phyloP scores from a whole-genome alignment of 805 yeast species.

The Yarrowia sp. region DNA sequence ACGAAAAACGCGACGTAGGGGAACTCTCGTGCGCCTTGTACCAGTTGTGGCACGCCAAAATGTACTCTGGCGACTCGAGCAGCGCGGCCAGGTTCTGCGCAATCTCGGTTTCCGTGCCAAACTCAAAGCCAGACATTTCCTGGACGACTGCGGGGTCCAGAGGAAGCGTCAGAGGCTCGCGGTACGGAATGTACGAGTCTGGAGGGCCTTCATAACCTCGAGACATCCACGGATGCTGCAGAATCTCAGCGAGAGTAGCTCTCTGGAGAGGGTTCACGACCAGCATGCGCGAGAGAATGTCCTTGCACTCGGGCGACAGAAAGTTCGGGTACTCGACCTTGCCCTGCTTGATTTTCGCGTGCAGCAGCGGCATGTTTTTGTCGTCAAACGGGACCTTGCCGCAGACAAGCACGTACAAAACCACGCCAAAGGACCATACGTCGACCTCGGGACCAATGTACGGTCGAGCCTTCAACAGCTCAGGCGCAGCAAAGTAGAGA shows the following conservation, averaged over 20 bases:
- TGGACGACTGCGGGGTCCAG: conserved; percentile 63
- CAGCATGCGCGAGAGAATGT: conserved; percentile 79
- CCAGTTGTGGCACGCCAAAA: conserved; percentile 63
- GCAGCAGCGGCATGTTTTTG: conserved; percentile 84
- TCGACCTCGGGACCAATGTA: conserved; percentile 97
- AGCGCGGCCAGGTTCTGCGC: conserved; percentile 55
- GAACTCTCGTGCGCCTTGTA: conserved; percentile 37
- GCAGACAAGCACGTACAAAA: conserved; percentile 88
- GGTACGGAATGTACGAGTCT: conserved; percentile 65
- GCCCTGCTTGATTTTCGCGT: conserved; percentile 90
- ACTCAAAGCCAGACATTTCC: conserved; percentile 74
- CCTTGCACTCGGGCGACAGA: conserved; percentile 75
- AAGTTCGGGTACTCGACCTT: conserved; percentile 85
- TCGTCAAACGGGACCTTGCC: conserved; percentile 99
- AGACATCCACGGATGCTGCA: conserved; percentile 92
- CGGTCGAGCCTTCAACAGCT: conserved; percentile 84
- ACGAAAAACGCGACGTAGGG: conserved; percentile 20
- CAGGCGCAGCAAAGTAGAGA: conserved; percentile 97
- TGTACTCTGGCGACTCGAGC: conserved; percentile 65
- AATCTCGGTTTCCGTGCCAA: conserved; percentile 66
- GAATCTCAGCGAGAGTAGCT: conserved; percentile 73
- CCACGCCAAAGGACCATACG: conserved; percentile 98
- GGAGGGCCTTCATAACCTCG: conserved; percentile 78
- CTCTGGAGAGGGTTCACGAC: conserved; percentile 85
- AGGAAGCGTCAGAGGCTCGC: conserved; percentile 72